Percentiles rank a stretch among this genome's conserved stretches.
These are phyloP conservation scores for Erythrophleum ivorense DNA, from an alignment of 331 rosid species.

Conservation along the genomic window DNA sequence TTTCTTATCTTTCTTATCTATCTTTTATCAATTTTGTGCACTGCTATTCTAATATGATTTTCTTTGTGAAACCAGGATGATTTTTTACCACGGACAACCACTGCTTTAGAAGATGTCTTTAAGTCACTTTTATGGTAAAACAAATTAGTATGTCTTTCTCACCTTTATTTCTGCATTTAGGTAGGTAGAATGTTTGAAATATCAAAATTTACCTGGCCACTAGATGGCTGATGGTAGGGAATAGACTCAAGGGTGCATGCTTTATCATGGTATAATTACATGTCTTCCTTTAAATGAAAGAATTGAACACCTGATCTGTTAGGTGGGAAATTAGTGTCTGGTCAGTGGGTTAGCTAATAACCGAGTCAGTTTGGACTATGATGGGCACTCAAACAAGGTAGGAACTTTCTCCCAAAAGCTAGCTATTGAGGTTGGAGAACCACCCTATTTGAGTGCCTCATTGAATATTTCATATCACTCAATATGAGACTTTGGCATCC, in stretches of 20 bases:
- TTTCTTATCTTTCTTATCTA: conserved; percentile 24
- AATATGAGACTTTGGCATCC: no score
- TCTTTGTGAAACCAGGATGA: conserved; percentile 68
- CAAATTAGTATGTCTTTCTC: conserved; percentile 38
- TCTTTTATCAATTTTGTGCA: conserved; percentile 31
- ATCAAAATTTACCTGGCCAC: conserved; percentile 23
- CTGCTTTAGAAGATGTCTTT: conserved; percentile 71
- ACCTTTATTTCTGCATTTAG: conserved; percentile 14
- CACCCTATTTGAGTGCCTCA: no score
- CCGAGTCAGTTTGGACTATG: no score
- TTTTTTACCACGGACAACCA: conserved; percentile 88
- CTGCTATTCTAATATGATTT: conserved; percentile 35
- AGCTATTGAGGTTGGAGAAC: no score
- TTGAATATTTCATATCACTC: no score
- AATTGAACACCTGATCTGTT: conserved; percentile 20
- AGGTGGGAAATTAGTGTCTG: no score
- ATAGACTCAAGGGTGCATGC: conserved; percentile 34
- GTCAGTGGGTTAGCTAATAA: no score
- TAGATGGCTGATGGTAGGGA: conserved; percentile 6
- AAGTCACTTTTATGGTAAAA: conserved; percentile 84
- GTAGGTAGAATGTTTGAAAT: conserved; percentile 30
- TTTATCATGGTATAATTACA: conserved; percentile 23
- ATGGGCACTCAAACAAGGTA: no score
- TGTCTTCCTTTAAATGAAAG: conserved; percentile 15
- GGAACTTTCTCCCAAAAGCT: no score